Percentiles rank a stretch among this genome's conserved stretches.
Evolutionary conservation across 306 rosid genomes (phyloP).

Genomic region (Acacia acuminata): DNA sequence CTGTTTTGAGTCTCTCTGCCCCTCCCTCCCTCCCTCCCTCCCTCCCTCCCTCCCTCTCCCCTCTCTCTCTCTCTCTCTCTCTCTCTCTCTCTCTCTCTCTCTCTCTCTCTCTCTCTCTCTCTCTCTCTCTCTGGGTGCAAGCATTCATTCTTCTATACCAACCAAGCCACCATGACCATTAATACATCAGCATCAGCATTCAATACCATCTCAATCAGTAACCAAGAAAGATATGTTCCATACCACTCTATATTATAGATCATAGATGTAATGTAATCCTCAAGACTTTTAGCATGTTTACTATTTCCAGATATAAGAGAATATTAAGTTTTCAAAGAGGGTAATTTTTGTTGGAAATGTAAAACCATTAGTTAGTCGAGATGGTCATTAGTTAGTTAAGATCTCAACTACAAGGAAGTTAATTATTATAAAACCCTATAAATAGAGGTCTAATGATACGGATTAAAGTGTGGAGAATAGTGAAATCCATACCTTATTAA

Average conservation of each 20-base stretch:
- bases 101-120: neutral
- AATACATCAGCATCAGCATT: neutral
- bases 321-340: neutral
- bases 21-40: neutral
- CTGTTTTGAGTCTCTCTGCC: constrained; percentile 24
- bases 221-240: constrained; percentile 7
- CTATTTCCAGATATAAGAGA: neutral
- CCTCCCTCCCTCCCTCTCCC: neutral
- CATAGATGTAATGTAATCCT: neutral
- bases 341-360: no score
- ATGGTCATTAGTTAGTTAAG: no score
- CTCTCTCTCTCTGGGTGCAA: neutral
- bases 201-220: constrained; percentile 25
- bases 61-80: neutral
- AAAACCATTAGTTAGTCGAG: no score
- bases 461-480: no score
- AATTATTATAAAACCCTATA: no score
- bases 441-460: no score
- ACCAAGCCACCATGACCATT: constrained; percentile 38
- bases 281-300: neutral
- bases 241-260: neutral
- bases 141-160: constrained; percentile 76
- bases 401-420: no score
- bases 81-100: neutral
- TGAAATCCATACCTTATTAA: no score